Evolutionary conservation across 2,329 filamentous ascomycete species (phyloP).

Genomic region (Exophiala sideris): DNA sequence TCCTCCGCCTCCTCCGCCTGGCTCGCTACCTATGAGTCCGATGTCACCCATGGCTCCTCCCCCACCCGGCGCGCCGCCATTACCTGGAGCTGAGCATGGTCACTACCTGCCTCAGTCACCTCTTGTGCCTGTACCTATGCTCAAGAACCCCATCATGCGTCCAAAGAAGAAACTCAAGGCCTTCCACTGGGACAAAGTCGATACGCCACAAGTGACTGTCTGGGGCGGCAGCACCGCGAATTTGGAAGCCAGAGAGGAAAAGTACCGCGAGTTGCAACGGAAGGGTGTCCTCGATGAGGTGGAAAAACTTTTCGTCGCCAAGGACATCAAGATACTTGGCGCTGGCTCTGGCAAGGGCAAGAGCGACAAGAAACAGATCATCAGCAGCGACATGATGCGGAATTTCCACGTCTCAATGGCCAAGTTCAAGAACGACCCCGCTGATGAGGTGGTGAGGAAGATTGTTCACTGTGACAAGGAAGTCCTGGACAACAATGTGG

Average conservation of each 20-base stretch:
- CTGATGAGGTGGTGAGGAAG: slow-evolving; percentile 84
- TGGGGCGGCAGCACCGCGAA: slow-evolving; percentile 90
- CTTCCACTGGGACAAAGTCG: slow-evolving; percentile 98
- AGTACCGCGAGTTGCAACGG: slow-evolving; percentile 86
- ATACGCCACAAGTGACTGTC: slow-evolving; percentile 83
- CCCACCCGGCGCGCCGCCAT: slow-evolving; percentile 64
- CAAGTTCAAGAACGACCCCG: slow-evolving; percentile 81
- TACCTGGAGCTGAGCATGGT: slow-evolving; percentile 57
- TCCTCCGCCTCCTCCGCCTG: slow-evolving; percentile 45
- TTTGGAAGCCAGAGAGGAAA: slow-evolving; percentile 87
- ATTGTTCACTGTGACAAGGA: slow-evolving; percentile 93
- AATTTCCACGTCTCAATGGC: slow-evolving; percentile 89
- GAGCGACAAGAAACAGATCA: slow-evolving; percentile 96
- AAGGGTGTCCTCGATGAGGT: slow-evolving; percentile 97
- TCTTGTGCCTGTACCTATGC: slow-evolving; percentile 54
- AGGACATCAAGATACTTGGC: slow-evolving; percentile 88
- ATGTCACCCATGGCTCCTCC: slow-evolving; percentile 54
- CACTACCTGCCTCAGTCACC: slow-evolving; percentile 69
- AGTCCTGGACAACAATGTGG: slow-evolving; percentile 80
- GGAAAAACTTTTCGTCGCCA: slow-evolving; percentile 94
- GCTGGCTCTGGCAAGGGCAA: slow-evolving; percentile 66
- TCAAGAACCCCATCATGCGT: slow-evolving; percentile 74
- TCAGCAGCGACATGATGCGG: slow-evolving; percentile 84
- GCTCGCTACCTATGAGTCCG: slow-evolving; percentile 32
- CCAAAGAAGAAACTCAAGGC: slow-evolving; percentile 99